Conservation (phyloP, 108 stramenopile species). For the Conticribra weissflogii region DNA sequence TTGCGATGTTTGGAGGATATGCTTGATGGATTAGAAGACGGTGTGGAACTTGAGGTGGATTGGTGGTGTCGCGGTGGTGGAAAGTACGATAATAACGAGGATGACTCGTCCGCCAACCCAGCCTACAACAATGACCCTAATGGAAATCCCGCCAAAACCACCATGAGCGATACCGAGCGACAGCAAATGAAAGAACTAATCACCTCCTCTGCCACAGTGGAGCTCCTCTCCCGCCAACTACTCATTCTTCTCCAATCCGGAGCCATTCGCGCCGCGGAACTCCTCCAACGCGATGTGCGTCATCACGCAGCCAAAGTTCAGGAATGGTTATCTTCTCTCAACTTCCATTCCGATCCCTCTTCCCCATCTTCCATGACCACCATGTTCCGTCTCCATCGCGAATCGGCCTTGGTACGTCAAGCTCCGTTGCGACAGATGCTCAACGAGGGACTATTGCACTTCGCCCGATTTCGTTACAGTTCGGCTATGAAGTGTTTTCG, state of each 20-base stretch:
- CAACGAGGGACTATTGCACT: slow-evolving; percentile 74
- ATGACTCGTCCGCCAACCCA: too few relatives aligned
- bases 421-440: slow-evolving; percentile 45
- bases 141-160: too few relatives aligned
- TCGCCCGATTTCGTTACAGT: slow-evolving; percentile 71
- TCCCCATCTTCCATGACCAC: not conserved
- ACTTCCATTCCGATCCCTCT: not conserved
- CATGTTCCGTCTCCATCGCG: slow-evolving; percentile 11
- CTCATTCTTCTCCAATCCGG: slow-evolving; percentile 83
- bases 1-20: slow-evolving; percentile 67
- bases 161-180: too few relatives aligned
- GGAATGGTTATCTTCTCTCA: not conserved
- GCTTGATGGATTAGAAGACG: slow-evolving; percentile 40
- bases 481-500: slow-evolving; percentile 58
- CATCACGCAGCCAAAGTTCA: slow-evolving; percentile 11
- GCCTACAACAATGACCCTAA: too few relatives aligned
- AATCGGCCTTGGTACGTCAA: slow-evolving; percentile 40
- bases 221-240: slow-evolving; percentile 80
- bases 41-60: slow-evolving; percentile 33
- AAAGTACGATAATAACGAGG: not conserved
- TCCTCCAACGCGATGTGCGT: slow-evolving; percentile 52
- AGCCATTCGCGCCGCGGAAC: slow-evolving; percentile 57
- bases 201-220: slow-evolving; percentile 42
- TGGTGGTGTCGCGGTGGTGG: slow-evolving; percentile 16
- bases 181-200: slow-evolving; percentile 20